Evolutionary conservation across 73 alveolate genomes (phyloP).

Genomic region (Blepharisma stoltei): DNA sequence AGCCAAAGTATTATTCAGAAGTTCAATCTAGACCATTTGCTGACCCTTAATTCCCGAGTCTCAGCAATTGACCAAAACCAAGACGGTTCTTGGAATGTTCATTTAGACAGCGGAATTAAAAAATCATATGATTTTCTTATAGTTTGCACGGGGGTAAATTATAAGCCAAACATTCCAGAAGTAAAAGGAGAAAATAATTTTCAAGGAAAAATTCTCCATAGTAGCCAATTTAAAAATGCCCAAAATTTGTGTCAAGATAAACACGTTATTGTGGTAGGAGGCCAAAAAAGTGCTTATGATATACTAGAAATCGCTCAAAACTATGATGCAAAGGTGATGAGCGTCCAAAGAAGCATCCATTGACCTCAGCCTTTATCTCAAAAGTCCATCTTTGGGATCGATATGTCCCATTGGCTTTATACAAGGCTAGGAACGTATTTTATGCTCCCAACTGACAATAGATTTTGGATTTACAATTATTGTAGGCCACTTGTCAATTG

Average conservation of each 20-base stretch:
- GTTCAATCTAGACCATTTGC: background rate
- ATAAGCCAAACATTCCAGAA: slow-evolving; percentile 6
- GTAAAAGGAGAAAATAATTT: background rate
- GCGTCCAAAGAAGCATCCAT: background rate
- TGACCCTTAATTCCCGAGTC: background rate
- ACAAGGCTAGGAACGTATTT: background rate
- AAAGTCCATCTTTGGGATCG: background rate
- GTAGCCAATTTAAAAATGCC: slow-evolving; percentile 12
- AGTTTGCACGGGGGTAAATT: slow-evolving; percentile 2
- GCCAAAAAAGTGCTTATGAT: background rate
- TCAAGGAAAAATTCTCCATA: slow-evolving; percentile 23
- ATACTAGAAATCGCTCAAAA: background rate
- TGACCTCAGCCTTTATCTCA: background rate
- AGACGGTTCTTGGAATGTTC: slow-evolving; percentile 2
- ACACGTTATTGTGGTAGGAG: background rate
- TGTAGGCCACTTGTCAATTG: background rate
- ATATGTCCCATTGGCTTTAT: background rate
- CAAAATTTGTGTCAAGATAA: background rate
- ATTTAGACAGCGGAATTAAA: background rate
- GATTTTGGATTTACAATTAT: background rate
- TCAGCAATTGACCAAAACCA: background rate
- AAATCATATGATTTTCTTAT: slow-evolving; percentile 7
- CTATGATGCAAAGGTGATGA: background rate
- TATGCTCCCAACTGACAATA: background rate
- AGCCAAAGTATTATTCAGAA: background rate